These are phyloP conservation scores for Epichloe festucae DNA, from an alignment of 2,329 filamentous ascomycete genomes.

Conservation along the genomic window DNA sequence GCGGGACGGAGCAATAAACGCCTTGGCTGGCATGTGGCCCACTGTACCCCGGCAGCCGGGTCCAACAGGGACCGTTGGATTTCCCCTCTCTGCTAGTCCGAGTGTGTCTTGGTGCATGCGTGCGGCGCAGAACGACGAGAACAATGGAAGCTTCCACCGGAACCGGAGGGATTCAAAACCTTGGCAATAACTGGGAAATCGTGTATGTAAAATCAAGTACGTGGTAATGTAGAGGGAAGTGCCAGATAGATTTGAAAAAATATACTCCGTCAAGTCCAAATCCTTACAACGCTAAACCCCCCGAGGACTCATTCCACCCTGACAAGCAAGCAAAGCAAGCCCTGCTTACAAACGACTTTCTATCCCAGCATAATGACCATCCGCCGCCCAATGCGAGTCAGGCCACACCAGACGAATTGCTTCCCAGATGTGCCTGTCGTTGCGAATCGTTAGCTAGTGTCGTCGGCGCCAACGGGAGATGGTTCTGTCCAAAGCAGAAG, in stretches of 20 bases:
- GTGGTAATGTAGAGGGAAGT: background rate
- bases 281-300: background rate
- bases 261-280: background rate
- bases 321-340: background rate
- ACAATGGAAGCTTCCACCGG: too few relatives aligned
- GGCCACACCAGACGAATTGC: conserved; percentile 87
- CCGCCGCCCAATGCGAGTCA: conserved; percentile 69
- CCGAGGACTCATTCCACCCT: background rate
- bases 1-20: too few relatives aligned
- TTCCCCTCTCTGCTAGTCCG: background rate
- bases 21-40: too few relatives aligned
- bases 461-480: background rate
- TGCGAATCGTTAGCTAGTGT: conserved; percentile 16
- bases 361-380: conserved; percentile 52
- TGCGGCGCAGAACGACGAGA: too few relatives aligned
- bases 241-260: too few relatives aligned
- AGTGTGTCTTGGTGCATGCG: background rate
- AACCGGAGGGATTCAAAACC: too few relatives aligned
- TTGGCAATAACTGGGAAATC: too few relatives aligned
- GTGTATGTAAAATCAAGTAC: too few relatives aligned
- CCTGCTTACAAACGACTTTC: conserved; percentile 61
- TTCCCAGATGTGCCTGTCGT: conserved; percentile 76
- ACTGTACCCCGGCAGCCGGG: too few relatives aligned
- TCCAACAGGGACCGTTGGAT: background rate
- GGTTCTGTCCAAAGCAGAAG: background rate